Percentiles rank a stretch among this genome's conserved stretches.
Conservation (phyloP, 148 eudicot genomes). For the Vaccinium corymbosum region DNA sequence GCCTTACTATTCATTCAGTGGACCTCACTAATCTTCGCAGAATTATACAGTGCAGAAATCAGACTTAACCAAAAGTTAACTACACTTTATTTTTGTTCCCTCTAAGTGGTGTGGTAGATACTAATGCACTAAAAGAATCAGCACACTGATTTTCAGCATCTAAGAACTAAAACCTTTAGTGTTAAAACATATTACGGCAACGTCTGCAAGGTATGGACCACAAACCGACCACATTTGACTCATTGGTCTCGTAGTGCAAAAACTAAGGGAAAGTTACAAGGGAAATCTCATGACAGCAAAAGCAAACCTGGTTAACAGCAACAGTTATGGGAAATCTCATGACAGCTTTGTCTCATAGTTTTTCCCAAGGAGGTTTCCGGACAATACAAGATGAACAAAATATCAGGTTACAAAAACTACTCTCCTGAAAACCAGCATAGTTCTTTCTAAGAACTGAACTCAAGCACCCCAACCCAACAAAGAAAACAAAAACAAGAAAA, state of each 20-base stretch:
- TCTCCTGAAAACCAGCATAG: not conserved
- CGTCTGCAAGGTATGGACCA: not conserved
- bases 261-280: not conserved
- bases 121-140: not conserved
- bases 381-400: not conserved
- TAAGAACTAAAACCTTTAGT: not conserved
- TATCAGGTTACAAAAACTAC: not conserved
- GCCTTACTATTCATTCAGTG: not conserved
- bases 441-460: not conserved
- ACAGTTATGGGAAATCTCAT: not conserved
- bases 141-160: not conserved
- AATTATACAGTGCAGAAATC: not conserved
- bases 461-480: not conserved
- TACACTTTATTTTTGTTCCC: not conserved
- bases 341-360: not conserved
- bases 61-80: not conserved
- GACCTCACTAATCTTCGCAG: not conserved
- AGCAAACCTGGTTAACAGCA: not conserved
- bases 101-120: not conserved
- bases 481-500: not conserved
- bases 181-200: no score
- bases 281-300: not conserved
- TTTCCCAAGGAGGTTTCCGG: not conserved
- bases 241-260: not conserved
- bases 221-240: not conserved